Conservation (phyloP, 768 basidiomycete genomes). For the Mycena leptocephala region DNA sequence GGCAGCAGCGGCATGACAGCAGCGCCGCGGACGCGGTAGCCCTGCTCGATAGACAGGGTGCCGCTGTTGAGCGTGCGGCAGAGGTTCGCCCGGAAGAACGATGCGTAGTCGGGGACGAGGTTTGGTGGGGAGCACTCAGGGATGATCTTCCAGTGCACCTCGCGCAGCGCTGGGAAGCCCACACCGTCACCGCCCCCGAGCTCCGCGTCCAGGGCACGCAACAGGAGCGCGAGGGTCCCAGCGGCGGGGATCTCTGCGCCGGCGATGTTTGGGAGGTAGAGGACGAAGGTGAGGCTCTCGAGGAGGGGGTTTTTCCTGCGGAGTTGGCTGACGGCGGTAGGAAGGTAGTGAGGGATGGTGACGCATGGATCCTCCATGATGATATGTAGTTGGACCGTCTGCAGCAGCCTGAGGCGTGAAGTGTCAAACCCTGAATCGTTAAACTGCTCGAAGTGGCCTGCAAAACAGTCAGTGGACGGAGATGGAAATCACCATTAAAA, state of each 20-base stretch:
- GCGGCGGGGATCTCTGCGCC: background rate
- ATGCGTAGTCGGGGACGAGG: constrained; percentile 20
- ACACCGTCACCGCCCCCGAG: background rate
- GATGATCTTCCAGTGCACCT: background rate
- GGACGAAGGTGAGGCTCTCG: background rate
- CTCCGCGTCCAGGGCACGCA: background rate
- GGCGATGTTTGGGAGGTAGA: constrained; percentile 12
- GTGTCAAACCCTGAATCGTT: background rate
- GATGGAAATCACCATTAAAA: background rate
- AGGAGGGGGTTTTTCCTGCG: constrained; percentile 15
- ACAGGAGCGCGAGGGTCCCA: background rate
- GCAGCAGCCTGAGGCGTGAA: constrained; percentile 2
- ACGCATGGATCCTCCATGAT: background rate
- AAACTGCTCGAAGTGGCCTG: background rate
- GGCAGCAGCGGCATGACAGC: constrained; percentile 28
- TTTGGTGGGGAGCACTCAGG: constrained; percentile 22
- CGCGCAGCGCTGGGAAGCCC: background rate
- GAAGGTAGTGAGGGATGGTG: constrained; percentile 14
- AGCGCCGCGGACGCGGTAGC: background rate
- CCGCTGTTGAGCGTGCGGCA: background rate
- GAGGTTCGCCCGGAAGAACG: constrained; percentile 1
- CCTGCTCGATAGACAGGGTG: constrained; percentile 9
- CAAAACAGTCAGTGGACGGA: background rate
- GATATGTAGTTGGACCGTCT: constrained; percentile 17
- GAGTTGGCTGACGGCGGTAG: background rate